Base-by-base conservation (phyloP, 2,329 filamentous ascomycete species). In the Phoma sp. region DNA sequence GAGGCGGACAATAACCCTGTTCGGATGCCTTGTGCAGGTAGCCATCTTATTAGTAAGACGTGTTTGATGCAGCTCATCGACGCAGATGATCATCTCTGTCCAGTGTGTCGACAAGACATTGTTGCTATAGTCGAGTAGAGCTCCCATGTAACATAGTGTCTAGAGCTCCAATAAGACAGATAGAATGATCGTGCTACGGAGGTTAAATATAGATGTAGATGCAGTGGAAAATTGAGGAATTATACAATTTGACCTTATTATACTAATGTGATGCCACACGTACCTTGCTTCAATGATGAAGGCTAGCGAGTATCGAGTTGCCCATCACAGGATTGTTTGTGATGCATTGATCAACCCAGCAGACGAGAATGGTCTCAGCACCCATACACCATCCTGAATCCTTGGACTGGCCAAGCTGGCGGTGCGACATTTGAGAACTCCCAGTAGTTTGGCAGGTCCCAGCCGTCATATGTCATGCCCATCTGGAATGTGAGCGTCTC, bases 401-500 rank as follows among this genome's bases (percentile, higher is more conserved):
- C 70, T 33, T 71, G 65, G 7, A 63, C 42, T 12, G 67, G 66
- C 42, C 20, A 61, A 3, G 54, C 66, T 3, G 67, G 66, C n/a
- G 65, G 64, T 12, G 23, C 47, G 7, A 68, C 57, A 33, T 69
- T 59, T 12, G 54, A 34, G 32, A 68, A 73, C 18, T 63, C 57
- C 70, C 62, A 72, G 30, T 68, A 71, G 26, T 73, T 71, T 3
- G 65, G 65, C 33, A 39, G 14, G 12, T 45, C 50, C 7, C 20
- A 38, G 7, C 62, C 59, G n/a, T 68, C 45, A 20, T 57, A 67
- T 28, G 56, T 53, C 64, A 71, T 64, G 6, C 62, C 61, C 63
- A 71, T 68, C 48, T 67, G 62, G 38, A 70, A 72, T 11, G 67
- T 69, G 45, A 72, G 36, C 17, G 64, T 69, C 38, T 66, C 60